Base-by-base conservation (phyloP, 2,329 filamentous ascomycete genomes). In the Alternaria ventricosa region DNA sequence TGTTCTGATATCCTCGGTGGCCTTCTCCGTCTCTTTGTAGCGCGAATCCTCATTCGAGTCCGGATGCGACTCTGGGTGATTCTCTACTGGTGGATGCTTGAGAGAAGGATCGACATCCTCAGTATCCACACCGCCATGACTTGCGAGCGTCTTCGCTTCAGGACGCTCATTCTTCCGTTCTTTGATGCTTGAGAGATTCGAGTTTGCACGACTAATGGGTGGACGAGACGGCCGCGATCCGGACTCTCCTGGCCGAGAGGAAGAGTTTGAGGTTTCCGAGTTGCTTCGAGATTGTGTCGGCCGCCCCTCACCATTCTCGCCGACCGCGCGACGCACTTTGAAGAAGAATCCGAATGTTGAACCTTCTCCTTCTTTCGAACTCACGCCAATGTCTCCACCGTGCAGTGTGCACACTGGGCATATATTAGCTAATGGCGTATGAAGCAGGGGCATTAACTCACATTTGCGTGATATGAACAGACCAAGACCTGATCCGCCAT, bases 401-500 rank as follows among this genome's bases (percentile, higher is more conserved):
- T 80, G 78, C 11, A 80, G 50, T 64, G 79, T 77, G 41, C 76
- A 79, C 12, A 80, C 76, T 76, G 25, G 23, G 2, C 64, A 15
- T 18, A 41, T 8, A 4, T 53, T 18, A 57, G 18, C 50, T 20
- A n/a, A 30, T n/a, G 28, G 12, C 13, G 9, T 10, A 6, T 23
- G 5, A 1, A 27, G 20, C 15, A 12, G 3, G 8, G 2, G 27
- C 10, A 13, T 6, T 1, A 15, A 60, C 74, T 55, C 68, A 78
- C 77, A 57, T 71, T 79, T 79, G 25, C 78, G 76, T 12, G 76
- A 78, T 49, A 80, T 80, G 64, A 79, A 79, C 1, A 79, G 70
- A 2, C 79, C 79, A 2, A 81, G 68, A 0, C 79, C 79, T n/a
- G 76, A 79, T 6, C 79, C 79, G 5, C 82, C 82, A 44, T 84